These are phyloP conservation scores for Clausena lansium DNA, from an alignment of 345 rosid species.

Conservation along the genomic window DNA sequence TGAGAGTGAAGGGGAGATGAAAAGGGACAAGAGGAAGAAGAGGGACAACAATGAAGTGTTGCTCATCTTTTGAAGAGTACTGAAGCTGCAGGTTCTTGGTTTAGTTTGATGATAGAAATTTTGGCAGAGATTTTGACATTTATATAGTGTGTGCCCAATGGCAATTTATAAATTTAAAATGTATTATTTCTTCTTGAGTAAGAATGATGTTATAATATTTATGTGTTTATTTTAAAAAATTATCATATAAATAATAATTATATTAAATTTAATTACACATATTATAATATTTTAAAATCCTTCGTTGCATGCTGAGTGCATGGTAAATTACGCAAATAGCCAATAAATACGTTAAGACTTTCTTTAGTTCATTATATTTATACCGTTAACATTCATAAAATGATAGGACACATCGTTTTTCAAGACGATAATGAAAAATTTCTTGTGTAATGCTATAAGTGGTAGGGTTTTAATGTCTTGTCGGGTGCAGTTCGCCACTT, in stretches of 20 bases:
- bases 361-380: no score
- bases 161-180: not conserved
- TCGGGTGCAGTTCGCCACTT: not conserved
- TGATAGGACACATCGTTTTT: no score
- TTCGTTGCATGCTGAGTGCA: not conserved
- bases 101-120: not conserved
- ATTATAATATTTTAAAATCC: no score
- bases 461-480: no score
- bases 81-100: not conserved
- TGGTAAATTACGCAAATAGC: not conserved
- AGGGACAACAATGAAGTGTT: slow-evolving; percentile 13
- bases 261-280: no score
- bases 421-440: no score
- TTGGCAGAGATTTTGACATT: not conserved
- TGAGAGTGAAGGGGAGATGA: slow-evolving; percentile 31
- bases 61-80: not conserved
- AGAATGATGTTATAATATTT: not conserved
- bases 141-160: not conserved
- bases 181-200: not conserved
- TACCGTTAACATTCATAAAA: no score
- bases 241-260: no score
- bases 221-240: no score
- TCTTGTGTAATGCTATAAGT: no score
- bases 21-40: slow-evolving; percentile 26
- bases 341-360: not conserved